These are phyloP conservation scores for Penicillium coffeae DNA, from an alignment of 495 filamentous ascomycete species.

Conservation along the genomic window DNA sequence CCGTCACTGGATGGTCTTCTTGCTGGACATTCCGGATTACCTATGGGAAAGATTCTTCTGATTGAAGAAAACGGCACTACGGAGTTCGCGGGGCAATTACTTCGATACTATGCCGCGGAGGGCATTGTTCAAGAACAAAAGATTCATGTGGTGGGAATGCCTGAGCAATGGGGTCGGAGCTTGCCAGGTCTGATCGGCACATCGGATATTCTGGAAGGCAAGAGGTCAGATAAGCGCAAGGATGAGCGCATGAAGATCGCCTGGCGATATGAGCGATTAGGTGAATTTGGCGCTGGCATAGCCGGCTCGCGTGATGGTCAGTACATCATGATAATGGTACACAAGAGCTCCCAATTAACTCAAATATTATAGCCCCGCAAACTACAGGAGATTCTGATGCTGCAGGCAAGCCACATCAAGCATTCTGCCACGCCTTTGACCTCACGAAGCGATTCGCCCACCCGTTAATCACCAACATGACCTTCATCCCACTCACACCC, in stretches of 20 bases:
- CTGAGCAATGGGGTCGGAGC: constrained; percentile 74
- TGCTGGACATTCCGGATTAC: constrained; percentile 83
- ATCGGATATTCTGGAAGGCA: constrained; percentile 42
- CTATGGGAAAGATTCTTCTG: constrained; percentile 74
- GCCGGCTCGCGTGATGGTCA: constrained; percentile 52
- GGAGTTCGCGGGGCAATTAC: constrained; percentile 80
- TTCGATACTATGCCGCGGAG: constrained; percentile 90
- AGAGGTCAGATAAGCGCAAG: constrained; percentile 33
- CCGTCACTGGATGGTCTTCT: constrained; percentile 79
- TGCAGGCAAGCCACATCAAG: constrained; percentile 22
- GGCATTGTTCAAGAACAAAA: constrained; percentile 88
- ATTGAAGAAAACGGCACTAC: constrained; percentile 94
- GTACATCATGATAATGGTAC: constrained; percentile 8
- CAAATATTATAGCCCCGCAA: constrained; percentile 22
- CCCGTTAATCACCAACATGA: constrained; percentile 51
- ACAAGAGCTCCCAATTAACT: constrained; percentile 8
- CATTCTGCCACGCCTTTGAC: constrained; percentile 88
- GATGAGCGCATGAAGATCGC: constrained; percentile 95
- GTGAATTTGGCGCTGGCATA: constrained; percentile 54
- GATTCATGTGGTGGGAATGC: constrained; percentile 77
- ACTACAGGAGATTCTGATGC: constrained; percentile 26
- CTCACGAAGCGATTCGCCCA: constrained; percentile 76
- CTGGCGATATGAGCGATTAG: constrained; percentile 89
- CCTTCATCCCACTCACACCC: constrained; percentile 51
- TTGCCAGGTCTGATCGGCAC: constrained; percentile 68